Conservation (phyloP, 352 stramenopile genomes). For the Peronospora belbahrii region DNA sequence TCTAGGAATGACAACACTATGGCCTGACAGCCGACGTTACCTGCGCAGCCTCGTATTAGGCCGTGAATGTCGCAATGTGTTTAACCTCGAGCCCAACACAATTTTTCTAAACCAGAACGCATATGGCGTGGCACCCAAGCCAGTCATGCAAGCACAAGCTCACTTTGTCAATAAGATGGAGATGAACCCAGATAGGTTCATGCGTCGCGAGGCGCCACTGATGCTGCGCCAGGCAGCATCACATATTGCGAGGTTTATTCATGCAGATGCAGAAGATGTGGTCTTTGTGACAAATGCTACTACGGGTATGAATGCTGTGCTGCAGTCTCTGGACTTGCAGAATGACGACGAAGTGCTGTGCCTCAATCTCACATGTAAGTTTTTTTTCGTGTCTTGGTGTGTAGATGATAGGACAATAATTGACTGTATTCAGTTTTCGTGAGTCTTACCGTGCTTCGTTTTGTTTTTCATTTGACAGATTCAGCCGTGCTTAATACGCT, state of each 20-base stretch:
- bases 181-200: conserved; percentile 79
- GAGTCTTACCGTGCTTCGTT: conserved; percentile 5
- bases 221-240: conserved; percentile 56
- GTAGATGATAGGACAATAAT: not conserved
- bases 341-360: conserved; percentile 84
- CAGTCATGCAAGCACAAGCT: conserved; percentile 73
- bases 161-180: conserved; percentile 87
- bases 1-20: conserved; percentile 61
- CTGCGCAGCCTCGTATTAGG: conserved; percentile 56
- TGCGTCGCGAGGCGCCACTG: conserved; percentile 52
- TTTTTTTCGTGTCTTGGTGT: not conserved
- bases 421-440: not conserved
- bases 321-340: conserved; percentile 79
- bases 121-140: conserved; percentile 65
- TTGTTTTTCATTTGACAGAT: conserved; percentile 30
- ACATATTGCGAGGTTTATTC: conserved; percentile 60
- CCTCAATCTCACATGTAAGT: conserved; percentile 81
- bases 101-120: conserved; percentile 82
- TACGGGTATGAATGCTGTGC: conserved; percentile 76
- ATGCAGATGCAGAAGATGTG: conserved; percentile 65
- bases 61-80: conserved; percentile 58
- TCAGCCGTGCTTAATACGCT: conserved; percentile 78
- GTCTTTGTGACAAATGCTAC: conserved; percentile 85
- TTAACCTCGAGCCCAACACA: conserved; percentile 72
- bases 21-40: conserved; percentile 50